Conservation (phyloP, 306 rosid species). For the Corylus heterophylla region DNA sequence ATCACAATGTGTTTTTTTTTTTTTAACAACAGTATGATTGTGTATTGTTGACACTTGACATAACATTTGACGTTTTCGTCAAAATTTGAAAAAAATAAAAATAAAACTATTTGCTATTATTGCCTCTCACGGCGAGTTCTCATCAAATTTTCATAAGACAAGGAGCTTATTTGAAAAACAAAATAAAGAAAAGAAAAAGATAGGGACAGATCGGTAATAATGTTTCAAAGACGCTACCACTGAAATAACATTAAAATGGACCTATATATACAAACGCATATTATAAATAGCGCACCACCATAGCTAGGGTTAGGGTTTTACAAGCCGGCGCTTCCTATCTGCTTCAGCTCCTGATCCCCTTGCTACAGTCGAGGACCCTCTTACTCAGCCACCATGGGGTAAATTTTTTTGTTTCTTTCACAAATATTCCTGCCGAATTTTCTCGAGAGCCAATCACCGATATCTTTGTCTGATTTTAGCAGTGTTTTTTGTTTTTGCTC, state of each 20-base stretch:
- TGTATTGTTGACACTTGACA: too few relatives aligned
- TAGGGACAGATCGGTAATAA: background rate
- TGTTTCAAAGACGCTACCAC: background rate
- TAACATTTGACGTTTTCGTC: too few relatives aligned
- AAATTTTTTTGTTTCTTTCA: background rate
- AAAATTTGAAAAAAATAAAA: too few relatives aligned
- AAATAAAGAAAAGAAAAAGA: too few relatives aligned
- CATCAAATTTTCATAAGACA: too few relatives aligned
- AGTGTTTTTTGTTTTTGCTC: background rate
- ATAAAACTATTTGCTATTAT: too few relatives aligned
- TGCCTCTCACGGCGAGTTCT: too few relatives aligned
- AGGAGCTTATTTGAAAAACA: too few relatives aligned
- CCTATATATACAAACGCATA: background rate
- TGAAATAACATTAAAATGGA: background rate
- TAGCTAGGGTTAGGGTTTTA: conserved; percentile 32
- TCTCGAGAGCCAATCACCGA: background rate
- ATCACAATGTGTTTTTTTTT: too few relatives aligned
- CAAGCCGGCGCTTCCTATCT: conserved; percentile 9
- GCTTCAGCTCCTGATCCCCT: background rate
- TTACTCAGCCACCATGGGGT: conserved; percentile 51
- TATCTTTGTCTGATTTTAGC: background rate
- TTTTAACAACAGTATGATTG: too few relatives aligned
- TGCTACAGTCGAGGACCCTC: conserved; percentile 15
- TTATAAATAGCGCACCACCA: background rate
- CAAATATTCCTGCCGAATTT: background rate